Conservation (phyloP, 257 asterid genomes). For the Gentiana dahurica region DNA sequence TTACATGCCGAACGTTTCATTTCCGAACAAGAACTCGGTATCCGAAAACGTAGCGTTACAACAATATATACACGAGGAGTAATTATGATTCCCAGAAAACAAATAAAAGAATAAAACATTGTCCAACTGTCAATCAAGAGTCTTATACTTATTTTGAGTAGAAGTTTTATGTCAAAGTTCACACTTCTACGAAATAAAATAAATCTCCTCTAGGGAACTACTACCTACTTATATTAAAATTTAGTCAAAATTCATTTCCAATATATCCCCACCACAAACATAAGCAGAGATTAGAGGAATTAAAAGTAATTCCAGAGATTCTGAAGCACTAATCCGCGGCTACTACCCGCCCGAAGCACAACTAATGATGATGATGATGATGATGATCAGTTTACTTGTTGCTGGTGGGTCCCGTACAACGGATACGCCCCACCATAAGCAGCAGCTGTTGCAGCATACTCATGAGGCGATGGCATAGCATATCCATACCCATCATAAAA, state of each 20-base stretch:
- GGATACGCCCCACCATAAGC: constrained; percentile 88
- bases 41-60: no score
- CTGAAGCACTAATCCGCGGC: constrained; percentile 20
- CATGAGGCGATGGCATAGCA: constrained; percentile 58
- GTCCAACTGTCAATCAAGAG: no score
- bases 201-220: constrained; percentile 22
- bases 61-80: no score
- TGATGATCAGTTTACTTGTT: constrained; percentile 64
- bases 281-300: no score
- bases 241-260: constrained; percentile 69
- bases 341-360: no score
- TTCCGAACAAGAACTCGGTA: no score
- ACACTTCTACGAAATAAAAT: constrained; percentile 21
- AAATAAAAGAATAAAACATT: no score
- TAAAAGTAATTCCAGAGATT: constrained; percentile 21
- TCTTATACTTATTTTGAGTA: background rate
- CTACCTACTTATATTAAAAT: constrained; percentile 33
- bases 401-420: constrained; percentile 76
- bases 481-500: constrained; percentile 79
- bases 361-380: background rate
- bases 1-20: no score
- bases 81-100: no score
- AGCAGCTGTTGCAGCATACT: constrained; percentile 57
- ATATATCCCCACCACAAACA: constrained; percentile 30
- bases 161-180: constrained; percentile 36